Evolutionary conservation across 2,329 filamentous ascomycete genomes (phyloP).

Genomic region (Fusarium hainanense): DNA sequence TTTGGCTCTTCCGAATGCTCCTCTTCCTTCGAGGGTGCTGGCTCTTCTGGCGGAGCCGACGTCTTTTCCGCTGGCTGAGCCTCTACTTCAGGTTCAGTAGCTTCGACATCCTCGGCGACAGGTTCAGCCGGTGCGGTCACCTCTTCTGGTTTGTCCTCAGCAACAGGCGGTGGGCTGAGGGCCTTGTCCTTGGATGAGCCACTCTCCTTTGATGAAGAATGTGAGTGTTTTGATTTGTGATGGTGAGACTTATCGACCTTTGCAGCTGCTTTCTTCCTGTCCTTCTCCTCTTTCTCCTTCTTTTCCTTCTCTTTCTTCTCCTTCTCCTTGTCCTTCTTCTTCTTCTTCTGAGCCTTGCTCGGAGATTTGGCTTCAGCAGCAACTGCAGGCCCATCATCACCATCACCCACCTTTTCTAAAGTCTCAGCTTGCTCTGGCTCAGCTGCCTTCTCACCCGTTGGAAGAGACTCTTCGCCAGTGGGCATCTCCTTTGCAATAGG

Average conservation of each 20-base stretch:
- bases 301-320: slow-evolving; percentile 34
- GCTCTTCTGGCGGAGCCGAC: slow-evolving; percentile 3
- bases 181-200: slow-evolving; percentile 11
- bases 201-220: slow-evolving; percentile 25
- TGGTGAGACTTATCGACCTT: slow-evolving; percentile 37
- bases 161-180: background rate
- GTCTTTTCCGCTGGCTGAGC: slow-evolving; percentile 6
- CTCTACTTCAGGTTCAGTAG: slow-evolving; percentile 9
- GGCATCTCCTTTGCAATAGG: slow-evolving; percentile 4
- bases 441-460: background rate
- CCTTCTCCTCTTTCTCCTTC: slow-evolving; percentile 26
- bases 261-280: slow-evolving; percentile 33
- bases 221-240: slow-evolving; percentile 37
- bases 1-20: background rate
- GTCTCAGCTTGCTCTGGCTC: slow-evolving; percentile 2
- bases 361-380: slow-evolving; percentile 23
- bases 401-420: slow-evolving; percentile 19
- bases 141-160: slow-evolving; percentile 9
- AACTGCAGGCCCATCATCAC: slow-evolving; percentile 22
- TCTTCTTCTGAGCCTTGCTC: slow-evolving; percentile 40
- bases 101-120: slow-evolving; percentile 9
- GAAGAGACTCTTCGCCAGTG: background rate
- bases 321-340: slow-evolving; percentile 53
- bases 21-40: background rate
- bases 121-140: slow-evolving; percentile 4